These are phyloP conservation scores for Pisolithus thermaeus DNA, from an alignment of 1,284 basidiomycete species.

Conservation along the genomic window DNA sequence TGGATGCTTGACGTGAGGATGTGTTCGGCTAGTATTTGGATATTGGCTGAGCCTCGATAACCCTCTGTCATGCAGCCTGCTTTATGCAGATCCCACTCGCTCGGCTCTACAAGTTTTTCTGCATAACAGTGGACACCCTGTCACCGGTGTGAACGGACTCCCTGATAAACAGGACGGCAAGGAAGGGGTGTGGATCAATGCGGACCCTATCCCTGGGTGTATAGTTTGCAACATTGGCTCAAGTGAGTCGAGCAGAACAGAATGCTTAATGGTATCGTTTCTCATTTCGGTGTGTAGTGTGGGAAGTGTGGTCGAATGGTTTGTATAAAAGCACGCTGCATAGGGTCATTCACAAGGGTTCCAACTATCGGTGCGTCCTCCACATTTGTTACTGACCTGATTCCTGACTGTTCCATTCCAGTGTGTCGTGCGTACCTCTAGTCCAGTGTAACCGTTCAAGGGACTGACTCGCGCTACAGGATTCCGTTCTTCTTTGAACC, in stretches of 20 bases:
- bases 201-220: conserved; percentile 72
- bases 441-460: not conserved
- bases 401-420: conserved; percentile 17
- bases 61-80: conserved; percentile 44
- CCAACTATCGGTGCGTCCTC: conserved; percentile 60
- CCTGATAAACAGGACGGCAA: conserved; percentile 47
- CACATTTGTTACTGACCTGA: conserved; percentile 7
- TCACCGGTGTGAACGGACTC: conserved; percentile 33
- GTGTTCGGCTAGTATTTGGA: not conserved
- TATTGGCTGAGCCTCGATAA: not conserved
- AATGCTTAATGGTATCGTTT: not conserved
- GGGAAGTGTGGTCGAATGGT: conserved; percentile 82
- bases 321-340: conserved; percentile 75
- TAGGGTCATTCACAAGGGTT: conserved; percentile 66
- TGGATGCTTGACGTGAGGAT: conserved; percentile 72
- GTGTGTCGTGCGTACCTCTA: conserved; percentile 43
- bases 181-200: conserved; percentile 70
- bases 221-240: conserved; percentile 82
- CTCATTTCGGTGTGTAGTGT: conserved; percentile 46
- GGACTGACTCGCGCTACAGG: conserved; percentile 27
- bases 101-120: conserved; percentile 79
- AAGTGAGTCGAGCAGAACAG: conserved; percentile 44
- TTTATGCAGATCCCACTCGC: conserved; percentile 73
- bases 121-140: conserved; percentile 34
- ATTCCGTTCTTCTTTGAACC: conserved; percentile 88